Evolutionary conservation across 306 rosid genomes (phyloP), one percentile per base, ranked within the genome.

Genomic region (Corylus americana): DNA sequence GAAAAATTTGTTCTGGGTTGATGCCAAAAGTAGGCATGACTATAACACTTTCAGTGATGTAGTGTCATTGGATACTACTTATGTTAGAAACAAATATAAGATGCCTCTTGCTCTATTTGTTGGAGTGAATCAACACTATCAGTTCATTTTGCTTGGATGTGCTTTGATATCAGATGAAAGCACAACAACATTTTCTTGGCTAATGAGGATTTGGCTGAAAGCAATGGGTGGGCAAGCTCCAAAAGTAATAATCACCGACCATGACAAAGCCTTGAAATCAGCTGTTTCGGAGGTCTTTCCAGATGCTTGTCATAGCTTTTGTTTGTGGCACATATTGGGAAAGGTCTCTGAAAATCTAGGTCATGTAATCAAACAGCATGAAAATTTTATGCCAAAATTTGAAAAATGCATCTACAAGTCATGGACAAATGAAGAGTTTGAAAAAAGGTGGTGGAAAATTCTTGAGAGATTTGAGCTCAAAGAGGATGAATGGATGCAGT

Each of bases 41-140:
- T 95, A 95, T 79, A 49, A 71, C 81, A 87, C 88, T 88, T 95
- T 93, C 75, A 84, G 82, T 76, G 99, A 95, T 85, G 96, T 91
- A 53, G 98, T 95, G 62, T 90, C 97, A 70, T 87, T 95, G 70
- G 99, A 95, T 78, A 95, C 96, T 73, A 84, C 94, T 31, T 93
- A 95, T 76, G 78, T 93, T 72, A 89, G 96, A 85, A 93, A 88
- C 87, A 93, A 95, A 75, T 89, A 93, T 83, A 95, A 93, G 86
- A 88, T 95, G 97, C 99, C 99, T 84, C 97, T 95, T 77, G 91
- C 85, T 80, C 79, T 93, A 72, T 93, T 95, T 92, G 85, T 95
- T 80, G 99, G 99, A 73, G 99, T 91, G 87, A 95, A 95, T 87
- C 97, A 93, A 83, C 99, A 95, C 73, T 95, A 88, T 83, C 99